Evolutionary conservation across 1,139 yeast species (phyloP), one percentile per base, ranked within the genome.

Genomic region (Kluyveromyces sp.): DNA sequence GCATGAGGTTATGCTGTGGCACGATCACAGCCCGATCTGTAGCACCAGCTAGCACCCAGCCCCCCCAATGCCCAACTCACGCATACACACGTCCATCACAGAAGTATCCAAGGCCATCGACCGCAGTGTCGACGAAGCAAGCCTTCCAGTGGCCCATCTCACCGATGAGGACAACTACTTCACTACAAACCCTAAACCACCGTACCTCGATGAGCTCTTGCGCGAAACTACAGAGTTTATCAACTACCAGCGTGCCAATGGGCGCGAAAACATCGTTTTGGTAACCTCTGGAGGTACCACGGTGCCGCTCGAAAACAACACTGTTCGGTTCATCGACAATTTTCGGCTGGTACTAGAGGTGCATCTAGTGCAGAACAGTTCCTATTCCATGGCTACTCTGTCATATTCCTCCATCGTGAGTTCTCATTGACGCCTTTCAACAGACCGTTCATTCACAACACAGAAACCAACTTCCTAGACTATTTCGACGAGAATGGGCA

Each of bases 221-320:
- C 54, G 58, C 7, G 79, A 81, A 50, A 79, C 86, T 7, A 61
- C 69, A 4, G 73, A 73, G 2, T 90, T 92, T 61, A 74, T 89
- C 39, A 66, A 73, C 25, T 67, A 54, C 63, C 73, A 69, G 46
- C 81, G 78, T 54, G 57, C 66, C 37, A 45, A 54, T 34, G 55
- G 62, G n/a, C 68, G 72, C 3, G 75, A 77, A 47, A 76, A 72
- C 50, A 76, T 92, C 25, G 97, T 81, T 0, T 68, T 92, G 47
- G 94, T 92, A 3, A 92, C 97, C 0, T 81, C 92, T 7, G 99
- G 99, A n/a, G 99, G 98, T 33, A 92, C 98, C 1, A 90, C 97
- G 0, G 99, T 94, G 0, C 99, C 99, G 0, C 71, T 92, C 54
- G 99, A 92, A 59, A 89, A 89, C 66, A 92, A 94, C 60, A 94